A percentile compares a stretch with the other conserved stretches of the same genome.
Conservation (phyloP, 768 basidiomycete species). For the Leccinellum albellum region DNA sequence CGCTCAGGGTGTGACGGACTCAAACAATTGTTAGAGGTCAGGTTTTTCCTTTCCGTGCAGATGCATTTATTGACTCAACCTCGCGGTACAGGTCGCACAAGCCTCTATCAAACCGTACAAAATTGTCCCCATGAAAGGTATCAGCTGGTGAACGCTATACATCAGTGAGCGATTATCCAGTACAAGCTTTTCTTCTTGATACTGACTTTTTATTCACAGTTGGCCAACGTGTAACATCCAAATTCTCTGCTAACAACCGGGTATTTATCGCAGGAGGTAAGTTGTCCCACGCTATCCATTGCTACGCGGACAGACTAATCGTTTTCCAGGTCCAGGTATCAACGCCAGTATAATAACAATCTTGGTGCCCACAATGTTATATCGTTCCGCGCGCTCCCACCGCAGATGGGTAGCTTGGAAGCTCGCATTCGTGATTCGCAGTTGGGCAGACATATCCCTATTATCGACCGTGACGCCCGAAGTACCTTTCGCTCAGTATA, state of each 20-base stretch:
- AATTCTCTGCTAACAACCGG: conserved; percentile 44
- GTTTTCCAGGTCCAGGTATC: conserved; percentile 46
- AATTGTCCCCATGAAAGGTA: conserved; percentile 27
- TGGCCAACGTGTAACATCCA: conserved; percentile 52
- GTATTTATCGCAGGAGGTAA: conserved; percentile 53
- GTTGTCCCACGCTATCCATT: background rate
- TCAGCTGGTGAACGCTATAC: conserved; percentile 51
- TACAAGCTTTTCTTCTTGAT: background rate
- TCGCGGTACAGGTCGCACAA: conserved; percentile 33
- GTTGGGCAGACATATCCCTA: conserved; percentile 43
- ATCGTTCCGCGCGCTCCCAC: background rate
- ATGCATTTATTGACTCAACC: background rate
- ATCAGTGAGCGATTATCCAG: conserved; percentile 32
- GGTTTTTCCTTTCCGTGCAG: background rate
- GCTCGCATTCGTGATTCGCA: conserved; percentile 45
- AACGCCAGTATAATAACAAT: conserved; percentile 56
- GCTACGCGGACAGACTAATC: conserved; percentile 5
- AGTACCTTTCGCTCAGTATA: conserved; percentile 35
- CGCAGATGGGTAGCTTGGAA: conserved; percentile 43
- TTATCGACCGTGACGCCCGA: conserved; percentile 38
- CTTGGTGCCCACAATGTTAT: conserved; percentile 30
- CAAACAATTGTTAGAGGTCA: conserved; percentile 36
- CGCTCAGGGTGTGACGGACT: conserved; percentile 36
- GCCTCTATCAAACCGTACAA: conserved; percentile 40
- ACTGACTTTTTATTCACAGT: conserved; percentile 29